Base-by-base conservation (phyloP, 139 green algal species). In the Chlamydomonas sp. region DNA sequence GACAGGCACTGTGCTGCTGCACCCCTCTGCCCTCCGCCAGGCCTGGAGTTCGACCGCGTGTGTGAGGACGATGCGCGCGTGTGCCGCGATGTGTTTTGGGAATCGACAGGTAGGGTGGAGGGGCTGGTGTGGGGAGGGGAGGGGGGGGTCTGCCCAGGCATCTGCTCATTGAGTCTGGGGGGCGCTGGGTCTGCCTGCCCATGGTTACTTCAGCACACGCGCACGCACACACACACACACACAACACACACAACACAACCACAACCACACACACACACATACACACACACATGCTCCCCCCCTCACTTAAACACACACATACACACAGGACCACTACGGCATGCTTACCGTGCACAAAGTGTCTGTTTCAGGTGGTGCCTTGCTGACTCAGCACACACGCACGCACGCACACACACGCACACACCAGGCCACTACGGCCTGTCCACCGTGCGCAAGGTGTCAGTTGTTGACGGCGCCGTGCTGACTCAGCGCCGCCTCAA, bases 71-170 rank as follows among this genome's bases (percentile, higher is more conserved):
- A 35, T 20, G 69, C 38, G 34, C 58, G 64, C 26, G 34, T 49
- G 3, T 88, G 86, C 78, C 71, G 61, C 10, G 83, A 91, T n/a
- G 69, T 89, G 3, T 85, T 93, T 43, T 92, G 82, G 83, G 89
- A 95, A 65, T 91, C 84, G 3, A 93, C 88, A 79, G 88, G 87
- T 85, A 34, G 24, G 74, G 13, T 16, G 13, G 43, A 13, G 16
- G 13, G 13, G 43, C 16, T 13, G 16, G 43, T 16, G 16, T 16
- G 13, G 43, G 16, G 43, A 13, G 13, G 43, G 43, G 16, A 26
- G 13, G 13, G 43, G 16, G 13, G 43, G 13, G 22, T 16, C 22
- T 57, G 20, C 16, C 20, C 20, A 22, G 16, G 16, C 22, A 57
- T 28, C 16, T 64, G 24, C 30, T 8, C 54, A 64, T 64, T 10